A percentile compares a stretch with the other conserved stretches of the same genome.
Evolutionary conservation across 2,329 filamentous ascomycete genomes (phyloP).

Genomic region (Chrysoporthe deuterocubensis): DNA sequence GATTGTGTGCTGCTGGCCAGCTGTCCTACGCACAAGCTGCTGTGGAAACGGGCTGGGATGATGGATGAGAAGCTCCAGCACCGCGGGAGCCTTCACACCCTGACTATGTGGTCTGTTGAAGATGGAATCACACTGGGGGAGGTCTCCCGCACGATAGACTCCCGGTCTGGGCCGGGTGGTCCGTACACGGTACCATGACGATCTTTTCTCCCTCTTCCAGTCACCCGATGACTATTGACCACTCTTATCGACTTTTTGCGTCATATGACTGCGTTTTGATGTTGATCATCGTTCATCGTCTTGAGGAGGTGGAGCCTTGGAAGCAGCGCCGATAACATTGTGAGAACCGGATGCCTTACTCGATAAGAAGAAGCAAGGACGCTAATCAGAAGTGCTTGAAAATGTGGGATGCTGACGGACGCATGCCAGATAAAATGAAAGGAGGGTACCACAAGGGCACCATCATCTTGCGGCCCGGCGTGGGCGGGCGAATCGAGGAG

Average conservation of each 20-base stretch:
- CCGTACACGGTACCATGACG: not conserved
- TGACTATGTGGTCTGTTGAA: too few species aligned
- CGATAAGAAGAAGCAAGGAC: not conserved
- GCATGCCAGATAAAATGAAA: not conserved
- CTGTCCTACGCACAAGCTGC: not conserved
- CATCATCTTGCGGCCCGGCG: not conserved
- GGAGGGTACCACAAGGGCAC: conserved; percentile 1
- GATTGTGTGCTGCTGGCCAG: not conserved
- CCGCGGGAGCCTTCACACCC: too few species aligned
- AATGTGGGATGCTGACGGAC: not conserved
- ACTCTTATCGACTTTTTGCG: not conserved
- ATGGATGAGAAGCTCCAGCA: too few species aligned
- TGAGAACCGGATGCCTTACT: not conserved
- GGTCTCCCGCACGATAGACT: too few species aligned
- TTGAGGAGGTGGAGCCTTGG: not conserved
- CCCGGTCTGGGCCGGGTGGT: too few species aligned
- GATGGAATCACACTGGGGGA: not conserved
- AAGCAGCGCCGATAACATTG: not conserved
- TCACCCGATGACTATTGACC: not conserved
- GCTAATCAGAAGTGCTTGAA: not conserved
- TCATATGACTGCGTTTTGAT: not conserved
- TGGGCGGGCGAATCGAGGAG: not conserved
- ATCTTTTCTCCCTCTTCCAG: not conserved
- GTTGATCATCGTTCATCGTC: not conserved
- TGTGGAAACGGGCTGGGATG: too few species aligned